phyloP scores from a whole-genome alignment of 2,329 filamentous ascomycete genomes.

The Nannizziopsis arthrosporioides region DNA sequence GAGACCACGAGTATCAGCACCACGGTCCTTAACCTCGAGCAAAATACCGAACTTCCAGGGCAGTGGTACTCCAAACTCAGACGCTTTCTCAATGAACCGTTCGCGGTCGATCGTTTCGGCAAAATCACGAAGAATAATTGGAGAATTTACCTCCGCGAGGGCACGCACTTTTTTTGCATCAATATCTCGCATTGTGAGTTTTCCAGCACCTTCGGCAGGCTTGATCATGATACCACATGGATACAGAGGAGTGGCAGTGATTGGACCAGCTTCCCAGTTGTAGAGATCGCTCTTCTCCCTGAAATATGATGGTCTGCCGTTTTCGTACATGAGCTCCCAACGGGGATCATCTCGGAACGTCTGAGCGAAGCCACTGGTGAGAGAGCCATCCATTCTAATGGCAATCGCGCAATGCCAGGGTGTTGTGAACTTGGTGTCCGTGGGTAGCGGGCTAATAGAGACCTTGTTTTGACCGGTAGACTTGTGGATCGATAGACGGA shows the following conservation, averaged over 20 bases:
- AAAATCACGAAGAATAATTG: neutral
- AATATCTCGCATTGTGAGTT: neutral
- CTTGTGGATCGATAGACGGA: conserved; percentile 4
- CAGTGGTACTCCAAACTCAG: neutral
- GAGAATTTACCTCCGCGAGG: conserved; percentile 1
- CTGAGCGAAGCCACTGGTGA: conserved; percentile 3
- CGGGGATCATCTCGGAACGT: conserved; percentile 3
- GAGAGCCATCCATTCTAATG: neutral
- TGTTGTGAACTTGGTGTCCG: neutral
- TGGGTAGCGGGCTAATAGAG: conserved; percentile 7
- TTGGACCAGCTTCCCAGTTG: neutral
- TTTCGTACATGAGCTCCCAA: conserved; percentile 4
- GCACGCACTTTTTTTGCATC: neutral
- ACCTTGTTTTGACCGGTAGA: conserved; percentile 7
- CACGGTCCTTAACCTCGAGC: conserved; percentile 3
- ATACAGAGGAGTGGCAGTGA: neutral
- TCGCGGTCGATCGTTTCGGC: neutral
- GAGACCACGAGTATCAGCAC: neutral
- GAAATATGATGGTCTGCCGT: conserved; percentile 6
- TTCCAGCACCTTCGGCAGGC: neutral
- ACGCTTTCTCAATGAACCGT: conserved; percentile 1
- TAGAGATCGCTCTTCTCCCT: conserved; percentile 7
- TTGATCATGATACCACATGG: conserved; percentile 2
- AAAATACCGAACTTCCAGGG: conserved; percentile 4
- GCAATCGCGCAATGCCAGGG: conserved; percentile 7